These are phyloP conservation scores for Cinnamomum chago DNA, from an alignment of 164 flowering plant species.

Conservation along the genomic window DNA sequence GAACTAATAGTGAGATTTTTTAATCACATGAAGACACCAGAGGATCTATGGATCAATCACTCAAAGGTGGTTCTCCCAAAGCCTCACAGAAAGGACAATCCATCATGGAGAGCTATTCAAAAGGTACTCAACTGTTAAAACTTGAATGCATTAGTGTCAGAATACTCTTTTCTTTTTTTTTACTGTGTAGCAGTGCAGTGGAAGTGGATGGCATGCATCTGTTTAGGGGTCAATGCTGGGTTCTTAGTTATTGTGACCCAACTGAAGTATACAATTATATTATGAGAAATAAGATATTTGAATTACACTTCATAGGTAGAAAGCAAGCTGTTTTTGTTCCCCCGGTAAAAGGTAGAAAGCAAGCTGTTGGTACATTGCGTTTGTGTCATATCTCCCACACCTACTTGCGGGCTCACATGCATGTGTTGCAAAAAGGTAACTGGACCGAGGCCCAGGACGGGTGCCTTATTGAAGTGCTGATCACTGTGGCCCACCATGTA, in stretches of 20 bases:
- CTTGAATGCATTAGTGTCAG: neutral
- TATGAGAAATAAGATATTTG: neutral
- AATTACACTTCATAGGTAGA: neutral
- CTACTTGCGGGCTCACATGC: neutral
- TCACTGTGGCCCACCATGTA: neutral
- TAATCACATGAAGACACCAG: slow-evolving; percentile 64
- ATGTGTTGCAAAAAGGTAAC: too few relatives aligned
- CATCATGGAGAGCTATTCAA: slow-evolving; percentile 81
- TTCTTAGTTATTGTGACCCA: neutral
- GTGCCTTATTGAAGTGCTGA: neutral
- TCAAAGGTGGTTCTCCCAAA: slow-evolving; percentile 78
- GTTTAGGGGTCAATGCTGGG: neutral
- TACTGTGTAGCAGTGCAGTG: neutral
- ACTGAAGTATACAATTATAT: neutral
- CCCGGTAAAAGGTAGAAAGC: too few relatives aligned
- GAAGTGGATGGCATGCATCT: slow-evolving; percentile 1
- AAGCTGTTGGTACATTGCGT: neutral
- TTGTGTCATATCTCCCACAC: neutral
- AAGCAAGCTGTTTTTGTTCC: neutral
- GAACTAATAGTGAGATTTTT: neutral
- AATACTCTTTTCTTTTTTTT: too few relatives aligned
- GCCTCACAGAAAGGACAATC: slow-evolving; percentile 80
- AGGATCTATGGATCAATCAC: slow-evolving; percentile 89
- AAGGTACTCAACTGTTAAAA: slow-evolving; percentile 46
- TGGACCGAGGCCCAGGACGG: too few relatives aligned